These are phyloP conservation scores for Akanthomyces uredinophilus DNA, from an alignment of 2,329 filamentous ascomycete species.

Conservation along the genomic window DNA sequence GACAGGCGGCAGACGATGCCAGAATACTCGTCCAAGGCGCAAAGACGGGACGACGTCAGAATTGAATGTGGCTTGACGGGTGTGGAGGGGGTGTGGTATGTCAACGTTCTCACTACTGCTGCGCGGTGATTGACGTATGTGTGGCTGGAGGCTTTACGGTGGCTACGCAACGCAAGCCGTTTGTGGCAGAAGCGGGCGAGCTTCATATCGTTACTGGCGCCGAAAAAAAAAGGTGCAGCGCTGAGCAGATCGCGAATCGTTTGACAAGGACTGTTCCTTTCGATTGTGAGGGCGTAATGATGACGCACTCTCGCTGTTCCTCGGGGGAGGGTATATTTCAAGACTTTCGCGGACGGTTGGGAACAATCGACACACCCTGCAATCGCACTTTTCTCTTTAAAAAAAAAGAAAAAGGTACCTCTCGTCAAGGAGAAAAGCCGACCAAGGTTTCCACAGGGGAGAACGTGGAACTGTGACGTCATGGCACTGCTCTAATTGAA, in stretches of 20 bases:
- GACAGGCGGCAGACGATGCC: neutral
- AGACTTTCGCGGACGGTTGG: too few species aligned
- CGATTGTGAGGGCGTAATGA: neutral
- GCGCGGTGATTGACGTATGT: neutral
- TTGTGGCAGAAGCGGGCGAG: too few species aligned
- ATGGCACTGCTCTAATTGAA: neutral
- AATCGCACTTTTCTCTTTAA: too few species aligned
- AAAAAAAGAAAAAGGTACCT: neutral
- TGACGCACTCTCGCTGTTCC: too few species aligned
- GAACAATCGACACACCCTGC: neutral
- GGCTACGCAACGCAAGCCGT: neutral
- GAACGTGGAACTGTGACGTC: slow-evolving; percentile 6
- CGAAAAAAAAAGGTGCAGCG: too few species aligned
- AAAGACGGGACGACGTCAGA: slow-evolving; percentile 11
- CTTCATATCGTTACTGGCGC: too few species aligned
- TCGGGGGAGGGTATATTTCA: too few species aligned
- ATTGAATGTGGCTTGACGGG: slow-evolving; percentile 11
- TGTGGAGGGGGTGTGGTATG: neutral
- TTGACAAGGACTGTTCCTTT: neutral
- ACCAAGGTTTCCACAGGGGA: neutral
- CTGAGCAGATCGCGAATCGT: neutral
- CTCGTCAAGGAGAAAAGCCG: neutral
- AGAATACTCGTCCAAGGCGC: neutral
- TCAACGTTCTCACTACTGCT: neutral
- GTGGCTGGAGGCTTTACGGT: neutral